These are phyloP conservation scores for Mentha longifolia DNA, from an alignment of 257 asterid genomes.

Conservation along the genomic window DNA sequence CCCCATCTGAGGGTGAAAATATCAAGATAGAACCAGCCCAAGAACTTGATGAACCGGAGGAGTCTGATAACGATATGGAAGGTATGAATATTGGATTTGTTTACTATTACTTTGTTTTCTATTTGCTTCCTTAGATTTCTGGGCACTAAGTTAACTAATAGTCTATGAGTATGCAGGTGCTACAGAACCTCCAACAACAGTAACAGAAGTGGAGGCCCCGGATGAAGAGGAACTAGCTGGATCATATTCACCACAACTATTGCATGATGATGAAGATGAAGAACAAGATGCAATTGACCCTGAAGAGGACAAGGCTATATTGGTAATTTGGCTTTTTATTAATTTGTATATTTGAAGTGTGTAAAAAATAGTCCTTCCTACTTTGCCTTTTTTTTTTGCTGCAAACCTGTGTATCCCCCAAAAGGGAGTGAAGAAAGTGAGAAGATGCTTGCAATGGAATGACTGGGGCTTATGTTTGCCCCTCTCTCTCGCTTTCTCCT, in stretches of 20 bases:
- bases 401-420: constrained; percentile 3
- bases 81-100: constrained; percentile 39
- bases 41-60: constrained; percentile 43
- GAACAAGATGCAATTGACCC: constrained; percentile 77
- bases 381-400: neutral
- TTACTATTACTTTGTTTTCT: neutral
- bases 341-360: constrained; percentile 14
- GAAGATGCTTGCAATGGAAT: too few relatives aligned
- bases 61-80: constrained; percentile 45
- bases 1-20: constrained; percentile 48
- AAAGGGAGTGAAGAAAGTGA: constrained; percentile 6
- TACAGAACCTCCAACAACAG: constrained; percentile 53
- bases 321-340: constrained; percentile 48
- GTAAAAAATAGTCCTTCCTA: neutral
- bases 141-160: constrained; percentile 27
- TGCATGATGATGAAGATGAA: constrained; percentile 82
- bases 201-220: constrained; percentile 47
- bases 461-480: neutral
- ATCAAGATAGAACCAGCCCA: constrained; percentile 38
- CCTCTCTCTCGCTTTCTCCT: neutral
- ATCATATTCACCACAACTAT: constrained; percentile 78
- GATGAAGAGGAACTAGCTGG: constrained; percentile 68
- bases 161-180: constrained; percentile 39
- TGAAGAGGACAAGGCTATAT: constrained; percentile 80
- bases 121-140: constrained; percentile 23